Evolutionary conservation across 2,329 filamentous ascomycete species (phyloP).

Genomic region (Exophiala oligosperma): DNA sequence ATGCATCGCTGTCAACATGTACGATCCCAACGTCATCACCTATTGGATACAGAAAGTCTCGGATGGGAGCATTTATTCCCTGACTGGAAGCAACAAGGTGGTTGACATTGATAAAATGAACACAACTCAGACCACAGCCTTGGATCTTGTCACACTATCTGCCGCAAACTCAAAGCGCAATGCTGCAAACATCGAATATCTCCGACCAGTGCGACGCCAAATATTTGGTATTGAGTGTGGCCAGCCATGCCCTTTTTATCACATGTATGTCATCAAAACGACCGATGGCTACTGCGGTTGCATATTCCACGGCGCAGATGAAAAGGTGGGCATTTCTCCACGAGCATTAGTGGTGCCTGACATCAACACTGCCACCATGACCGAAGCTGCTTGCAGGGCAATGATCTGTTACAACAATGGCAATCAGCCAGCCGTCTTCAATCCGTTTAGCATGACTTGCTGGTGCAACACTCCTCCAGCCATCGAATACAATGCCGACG

Average conservation of each 20-base stretch:
- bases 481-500: constrained; percentile 19
- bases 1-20: constrained; percentile 30
- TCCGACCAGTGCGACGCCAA: constrained; percentile 15
- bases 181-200: constrained; percentile 1
- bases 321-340: constrained; percentile 6
- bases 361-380: constrained; percentile 23
- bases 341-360: constrained; percentile 18
- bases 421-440: constrained; percentile 22
- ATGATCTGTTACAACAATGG: constrained; percentile 26
- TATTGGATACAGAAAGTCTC: constrained; percentile 25
- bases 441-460: constrained; percentile 26
- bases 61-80: constrained; percentile 24
- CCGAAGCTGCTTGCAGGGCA: constrained; percentile 24
- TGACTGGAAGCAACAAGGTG: constrained; percentile 27
- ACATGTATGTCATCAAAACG: constrained; percentile 19
- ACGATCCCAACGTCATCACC: constrained; percentile 24
- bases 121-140: constrained; percentile 16
- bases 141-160: constrained; percentile 18
- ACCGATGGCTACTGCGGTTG: constrained; percentile 24
- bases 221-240: constrained; percentile 20
- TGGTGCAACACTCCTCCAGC: constrained; percentile 22
- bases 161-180: constrained; percentile 15
- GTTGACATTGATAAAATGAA: constrained; percentile 26
- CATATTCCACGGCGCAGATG: constrained; percentile 22
- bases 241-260: constrained; percentile 19